A percentile compares a stretch with the other conserved stretches of the same genome.
Evolutionary conservation across 768 basidiomycete genomes (phyloP).

Genomic region (Tephrocybe sp.): DNA sequence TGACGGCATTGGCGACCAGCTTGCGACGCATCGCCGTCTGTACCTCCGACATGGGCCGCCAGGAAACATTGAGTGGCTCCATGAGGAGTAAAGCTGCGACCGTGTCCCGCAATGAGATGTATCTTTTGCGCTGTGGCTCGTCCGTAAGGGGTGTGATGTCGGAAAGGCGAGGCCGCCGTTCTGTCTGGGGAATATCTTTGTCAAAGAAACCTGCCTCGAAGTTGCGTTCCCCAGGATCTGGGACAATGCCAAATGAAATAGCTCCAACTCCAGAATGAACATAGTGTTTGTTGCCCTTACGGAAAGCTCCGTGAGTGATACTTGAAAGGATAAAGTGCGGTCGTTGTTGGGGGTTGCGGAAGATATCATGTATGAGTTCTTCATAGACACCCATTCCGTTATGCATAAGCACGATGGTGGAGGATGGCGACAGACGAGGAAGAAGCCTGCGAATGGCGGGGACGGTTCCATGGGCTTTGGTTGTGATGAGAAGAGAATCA

Average conservation of each 20-base stretch:
- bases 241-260: constrained; percentile 77
- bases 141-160: constrained; percentile 46
- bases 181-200: constrained; percentile 26
- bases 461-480: constrained; percentile 71
- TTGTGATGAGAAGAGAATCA: constrained; percentile 76
- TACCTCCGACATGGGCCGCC: constrained; percentile 64
- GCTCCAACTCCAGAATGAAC: constrained; percentile 70
- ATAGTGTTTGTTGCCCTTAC: constrained; percentile 48
- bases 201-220: constrained; percentile 56
- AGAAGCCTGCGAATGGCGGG: constrained; percentile 55
- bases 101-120: constrained; percentile 65
- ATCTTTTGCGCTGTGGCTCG: constrained; percentile 39
- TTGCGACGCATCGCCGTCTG: constrained; percentile 74
- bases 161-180: constrained; percentile 46
- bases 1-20: constrained; percentile 73
- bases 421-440: constrained; percentile 58
- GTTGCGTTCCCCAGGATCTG: constrained; percentile 59
- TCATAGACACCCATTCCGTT: constrained; percentile 96
- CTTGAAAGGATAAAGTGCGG: constrained; percentile 85
- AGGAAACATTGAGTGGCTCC: constrained; percentile 54
- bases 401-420: constrained; percentile 89
- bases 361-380: constrained; percentile 59
- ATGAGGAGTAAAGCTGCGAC: constrained; percentile 60
- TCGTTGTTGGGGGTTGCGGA: constrained; percentile 66
- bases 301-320: constrained; percentile 78